These are phyloP conservation scores for Penicillium longicatenatum DNA, from an alignment of 495 filamentous ascomycete species.

Conservation along the genomic window DNA sequence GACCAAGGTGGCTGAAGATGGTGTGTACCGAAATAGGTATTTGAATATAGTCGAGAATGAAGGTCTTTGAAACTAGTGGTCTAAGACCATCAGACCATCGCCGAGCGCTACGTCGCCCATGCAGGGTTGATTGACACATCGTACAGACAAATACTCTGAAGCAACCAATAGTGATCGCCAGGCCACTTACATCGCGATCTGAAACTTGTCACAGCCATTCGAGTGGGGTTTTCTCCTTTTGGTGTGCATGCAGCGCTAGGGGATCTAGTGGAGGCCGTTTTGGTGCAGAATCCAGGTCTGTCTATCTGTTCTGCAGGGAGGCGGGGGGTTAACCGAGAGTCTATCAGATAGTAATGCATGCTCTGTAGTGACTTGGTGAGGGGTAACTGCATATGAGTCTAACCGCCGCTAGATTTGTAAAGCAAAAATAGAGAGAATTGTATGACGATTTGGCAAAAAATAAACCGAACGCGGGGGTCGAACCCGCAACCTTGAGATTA, in stretches of 20 bases:
- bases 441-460: background rate
- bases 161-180: background rate
- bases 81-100: conserved; percentile 3
- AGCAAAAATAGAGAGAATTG: background rate
- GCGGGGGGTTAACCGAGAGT: conserved; percentile 4
- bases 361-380: background rate
- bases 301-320: conserved; percentile 23
- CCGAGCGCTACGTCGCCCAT: conserved; percentile 2
- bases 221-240: background rate
- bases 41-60: background rate
- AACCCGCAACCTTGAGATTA: conserved; percentile 74
- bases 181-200: conserved; percentile 5
- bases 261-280: conserved; percentile 12
- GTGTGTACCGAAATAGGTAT: background rate
- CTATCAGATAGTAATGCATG: background rate
- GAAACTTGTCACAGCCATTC: conserved; percentile 14
- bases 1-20: background rate
- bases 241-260: conserved; percentile 14
- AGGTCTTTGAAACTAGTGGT: background rate
- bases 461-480: conserved; percentile 52
- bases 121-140: conserved; percentile 7
- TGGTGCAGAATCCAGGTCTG: background rate
- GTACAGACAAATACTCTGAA: background rate
- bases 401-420: background rate
- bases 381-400: background rate